Base-by-base conservation (phyloP, 441 rosid species). In the Lagerstroemia fauriei region DNA sequence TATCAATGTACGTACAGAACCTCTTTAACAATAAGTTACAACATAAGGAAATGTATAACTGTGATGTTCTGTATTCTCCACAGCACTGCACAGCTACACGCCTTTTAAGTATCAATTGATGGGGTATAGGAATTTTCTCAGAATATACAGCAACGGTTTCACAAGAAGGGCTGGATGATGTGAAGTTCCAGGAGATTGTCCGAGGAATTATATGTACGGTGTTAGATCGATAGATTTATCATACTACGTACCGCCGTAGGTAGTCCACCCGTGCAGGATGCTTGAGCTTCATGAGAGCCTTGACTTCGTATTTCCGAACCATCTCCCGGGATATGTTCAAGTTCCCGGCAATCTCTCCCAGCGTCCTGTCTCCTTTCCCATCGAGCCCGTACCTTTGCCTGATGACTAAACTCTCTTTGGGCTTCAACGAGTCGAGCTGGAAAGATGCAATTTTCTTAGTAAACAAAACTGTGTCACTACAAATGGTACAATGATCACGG, bases 221-320 rank as follows among this genome's bases (percentile, higher is more conserved):
- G 53, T 22, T 47, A 73, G 57, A 46, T 12, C 57, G 57, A 27
- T 25, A 25, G 38, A 48, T 46, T 57, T 63, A 44, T 95, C 87
- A 94, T 83, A 88, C 89, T 14, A 92, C 81, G 66, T 92, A 91
- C 25, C 85, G 92, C 74, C 94, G 93, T 22, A 95, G 94, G 83
- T 95, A 92, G 86, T 94, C 95, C 73, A 92, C 91, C 69, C 99
- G 84, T 11, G 98, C 90, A 24, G 95, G 98, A 85, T 94, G 97
- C 87, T 93, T 95, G 82, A 95, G 99, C 89, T 95, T 95, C 99
- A 95, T 90, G 79, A 95, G 88, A 2, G 94, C 99, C 90, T 94
- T 95, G 48, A 93, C 93, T 86, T 95, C 98, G 84, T 95, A 93
- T 86, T 95, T 95, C 83, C 99, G 86, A 41, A 95, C 98, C 99